Conservation (phyloP, 352 stramenopile species). For the Phytophthora sojae region DNA sequence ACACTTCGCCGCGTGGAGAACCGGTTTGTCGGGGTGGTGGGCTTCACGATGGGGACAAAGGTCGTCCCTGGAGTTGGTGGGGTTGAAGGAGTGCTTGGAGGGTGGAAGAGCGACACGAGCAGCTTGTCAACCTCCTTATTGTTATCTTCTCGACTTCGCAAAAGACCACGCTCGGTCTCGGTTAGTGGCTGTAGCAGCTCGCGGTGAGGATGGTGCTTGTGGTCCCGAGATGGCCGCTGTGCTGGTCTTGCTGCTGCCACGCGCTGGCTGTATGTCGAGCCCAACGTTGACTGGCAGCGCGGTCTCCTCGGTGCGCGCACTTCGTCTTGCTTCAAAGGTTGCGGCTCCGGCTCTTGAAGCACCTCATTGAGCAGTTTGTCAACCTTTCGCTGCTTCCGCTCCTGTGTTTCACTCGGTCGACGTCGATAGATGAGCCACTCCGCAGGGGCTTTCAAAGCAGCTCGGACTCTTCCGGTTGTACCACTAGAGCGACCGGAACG, state of each 20-base stretch:
- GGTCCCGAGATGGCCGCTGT: slow-evolving; percentile 15
- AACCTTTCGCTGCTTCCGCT: slow-evolving; percentile 50
- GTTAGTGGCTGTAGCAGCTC: slow-evolving; percentile 28
- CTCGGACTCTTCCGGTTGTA: slow-evolving; percentile 16
- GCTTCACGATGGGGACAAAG: slow-evolving; percentile 9
- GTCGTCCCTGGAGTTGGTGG: slow-evolving; percentile 8
- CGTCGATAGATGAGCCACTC: slow-evolving; percentile 75
- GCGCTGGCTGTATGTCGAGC: slow-evolving; percentile 51
- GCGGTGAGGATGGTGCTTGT: slow-evolving; percentile 14
- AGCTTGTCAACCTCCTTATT: slow-evolving; percentile 56
- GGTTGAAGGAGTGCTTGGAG: slow-evolving; percentile 14
- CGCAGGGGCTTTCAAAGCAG: slow-evolving; percentile 41
- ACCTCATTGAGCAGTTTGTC: slow-evolving; percentile 54
- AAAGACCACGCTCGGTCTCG: slow-evolving; percentile 41
- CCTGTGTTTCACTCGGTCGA: slow-evolving; percentile 46
- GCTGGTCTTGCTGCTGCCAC: slow-evolving; percentile 36
- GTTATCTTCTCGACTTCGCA: slow-evolving; percentile 43
- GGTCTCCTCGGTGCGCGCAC: slow-evolving; percentile 29
- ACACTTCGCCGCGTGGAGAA: slow-evolving; percentile 56
- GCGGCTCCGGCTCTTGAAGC: slow-evolving; percentile 15
- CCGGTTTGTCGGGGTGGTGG: slow-evolving; percentile 8
- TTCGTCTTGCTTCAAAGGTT: slow-evolving; percentile 24
- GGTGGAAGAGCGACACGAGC: slow-evolving; percentile 50
- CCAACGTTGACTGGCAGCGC: slow-evolving; percentile 40
- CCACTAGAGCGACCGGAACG: not conserved